Base-by-base conservation (phyloP, 2,329 filamentous ascomycete species). In the Penicillium hesseltinei region DNA sequence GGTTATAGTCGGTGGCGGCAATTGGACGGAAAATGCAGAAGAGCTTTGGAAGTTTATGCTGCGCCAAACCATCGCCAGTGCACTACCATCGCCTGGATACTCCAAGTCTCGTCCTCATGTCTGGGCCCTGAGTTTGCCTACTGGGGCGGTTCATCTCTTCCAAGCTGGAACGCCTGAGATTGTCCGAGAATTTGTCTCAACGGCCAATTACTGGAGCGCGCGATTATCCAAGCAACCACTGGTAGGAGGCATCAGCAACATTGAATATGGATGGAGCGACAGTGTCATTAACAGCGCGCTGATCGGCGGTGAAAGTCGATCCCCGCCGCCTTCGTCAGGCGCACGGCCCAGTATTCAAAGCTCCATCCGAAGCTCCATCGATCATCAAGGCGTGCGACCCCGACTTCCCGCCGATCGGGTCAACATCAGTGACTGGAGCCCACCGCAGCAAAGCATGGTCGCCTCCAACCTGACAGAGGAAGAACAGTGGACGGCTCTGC, bases 1-100 rank as follows among this genome's bases (percentile, higher is more conserved):
- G 13, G 84, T 87, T 29, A 83, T 89, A 7, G 94, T 97, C 2
- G 94, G 94, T 63, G 94, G 94, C 59, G 94, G 94, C 25, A 97
- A 99, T 73, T 99, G 94, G 94, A 93, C 93, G 73, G 92, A 97
- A 65, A 97, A 96, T 70, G 94, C 94, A 5, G 92, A 96, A 62
- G 91, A 88, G 62, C 81, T 97, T 10, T 92, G 91, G 66, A 89
- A 88, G 21, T 97, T 97, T 73, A 87, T 89, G 43, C 84, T 99
- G 8, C 86, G 92, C 21, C 92, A 97, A 73, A 95, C 92, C 0
- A 89, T 97, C 63, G 94, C 94, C 11, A 96, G 91, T 55, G 87
- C 89, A 0, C 83, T 99, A 15, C 94, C 94, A 9, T 84, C 92
- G 0, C 93, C 94, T 0, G 94, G 94, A 11, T 97, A 97, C 75